phyloP scores from a whole-genome alignment of 2,329 filamentous ascomycete genomes.

The Fusarium ambrosium region DNA sequence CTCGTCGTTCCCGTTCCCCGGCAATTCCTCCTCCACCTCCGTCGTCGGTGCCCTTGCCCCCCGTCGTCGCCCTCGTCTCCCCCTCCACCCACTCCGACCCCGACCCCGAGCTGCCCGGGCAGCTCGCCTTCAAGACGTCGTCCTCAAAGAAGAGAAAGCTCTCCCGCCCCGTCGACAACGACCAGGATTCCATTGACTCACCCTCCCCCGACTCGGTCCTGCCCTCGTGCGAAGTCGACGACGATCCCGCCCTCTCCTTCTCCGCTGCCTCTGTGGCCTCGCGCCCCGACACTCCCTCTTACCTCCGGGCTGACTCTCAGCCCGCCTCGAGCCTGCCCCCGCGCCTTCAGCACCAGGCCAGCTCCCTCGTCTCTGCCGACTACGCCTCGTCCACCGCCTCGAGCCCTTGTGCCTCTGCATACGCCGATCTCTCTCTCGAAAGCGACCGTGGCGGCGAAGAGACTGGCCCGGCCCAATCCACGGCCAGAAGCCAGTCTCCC shows the following conservation, averaged over 20 bases:
- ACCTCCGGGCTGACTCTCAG: slow-evolving; percentile 58
- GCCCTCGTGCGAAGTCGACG: slow-evolving; percentile 66
- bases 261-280: slow-evolving; percentile 57
- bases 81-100: slow-evolving; percentile 44
- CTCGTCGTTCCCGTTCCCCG: slow-evolving; percentile 8
- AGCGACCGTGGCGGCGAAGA: slow-evolving; percentile 67
- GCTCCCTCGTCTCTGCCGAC: slow-evolving; percentile 60
- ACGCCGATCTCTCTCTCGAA: slow-evolving; percentile 69
- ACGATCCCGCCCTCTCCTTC: slow-evolving; percentile 66
- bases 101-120: slow-evolving; percentile 72
- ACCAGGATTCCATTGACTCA: slow-evolving; percentile 56
- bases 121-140: slow-evolving; percentile 80
- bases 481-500: slow-evolving; percentile 66
- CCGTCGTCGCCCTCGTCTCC: slow-evolving; percentile 32
- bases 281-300: slow-evolving; percentile 56
- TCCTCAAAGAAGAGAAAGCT: slow-evolving; percentile 81
- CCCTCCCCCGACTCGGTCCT: slow-evolving; percentile 62
- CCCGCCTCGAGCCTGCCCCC: slow-evolving; percentile 66
- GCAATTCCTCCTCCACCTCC: slow-evolving; percentile 13
- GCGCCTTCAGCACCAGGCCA: slow-evolving; percentile 62
- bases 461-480: slow-evolving; percentile 54
- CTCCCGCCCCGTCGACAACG: slow-evolving; percentile 61
- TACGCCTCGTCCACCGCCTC: slow-evolving; percentile 69
- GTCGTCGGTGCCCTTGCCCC: slow-evolving; percentile 22
- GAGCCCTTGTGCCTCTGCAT: slow-evolving; percentile 68